Conservation (phyloP, 1,284 basidiomycete genomes). For the Cystobasidium sp. region DNA sequence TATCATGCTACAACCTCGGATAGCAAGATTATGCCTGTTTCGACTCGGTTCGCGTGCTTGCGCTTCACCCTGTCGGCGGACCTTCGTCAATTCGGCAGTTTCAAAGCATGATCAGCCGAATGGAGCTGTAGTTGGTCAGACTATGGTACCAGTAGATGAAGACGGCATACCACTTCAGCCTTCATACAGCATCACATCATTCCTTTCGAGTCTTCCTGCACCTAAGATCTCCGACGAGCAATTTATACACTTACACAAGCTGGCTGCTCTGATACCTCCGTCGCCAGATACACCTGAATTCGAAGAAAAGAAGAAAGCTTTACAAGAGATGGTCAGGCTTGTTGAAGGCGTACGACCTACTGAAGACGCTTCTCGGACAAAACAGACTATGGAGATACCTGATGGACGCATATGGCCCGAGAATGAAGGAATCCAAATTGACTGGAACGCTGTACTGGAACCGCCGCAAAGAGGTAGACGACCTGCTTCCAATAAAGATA, state of each 20-base stretch:
- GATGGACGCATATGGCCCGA: slow-evolving; percentile 42
- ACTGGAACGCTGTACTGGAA: slow-evolving; percentile 9
- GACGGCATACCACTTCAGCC: slow-evolving; percentile 30
- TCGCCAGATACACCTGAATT: slow-evolving; percentile 13
- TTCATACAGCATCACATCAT: slow-evolving; percentile 32
- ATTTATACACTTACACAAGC: slow-evolving; percentile 33
- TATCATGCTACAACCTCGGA: slow-evolving; percentile 9
- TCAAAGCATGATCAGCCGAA: neutral
- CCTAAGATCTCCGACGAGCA: slow-evolving; percentile 29
- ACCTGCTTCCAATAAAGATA: neutral
- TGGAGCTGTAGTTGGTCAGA: slow-evolving; percentile 11
- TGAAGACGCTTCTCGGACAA: neutral
- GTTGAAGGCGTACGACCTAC: slow-evolving; percentile 35
- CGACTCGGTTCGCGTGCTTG: neutral
- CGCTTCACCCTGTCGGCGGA: neutral
- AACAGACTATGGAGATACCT: neutral
- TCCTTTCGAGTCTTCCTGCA: slow-evolving; percentile 21
- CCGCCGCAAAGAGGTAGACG: neutral
- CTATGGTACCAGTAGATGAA: slow-evolving; percentile 25
- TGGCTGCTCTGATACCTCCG: slow-evolving; percentile 34
- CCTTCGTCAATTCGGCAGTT: neutral
- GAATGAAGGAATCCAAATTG: slow-evolving; percentile 30
- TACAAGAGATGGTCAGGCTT: slow-evolving; percentile 36
- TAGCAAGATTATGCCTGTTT: slow-evolving; percentile 1
- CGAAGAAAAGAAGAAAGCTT: slow-evolving; percentile 12